Evolutionary conservation across 306 rosid species (phyloP).

Genomic region (Calophaca sinica): DNA sequence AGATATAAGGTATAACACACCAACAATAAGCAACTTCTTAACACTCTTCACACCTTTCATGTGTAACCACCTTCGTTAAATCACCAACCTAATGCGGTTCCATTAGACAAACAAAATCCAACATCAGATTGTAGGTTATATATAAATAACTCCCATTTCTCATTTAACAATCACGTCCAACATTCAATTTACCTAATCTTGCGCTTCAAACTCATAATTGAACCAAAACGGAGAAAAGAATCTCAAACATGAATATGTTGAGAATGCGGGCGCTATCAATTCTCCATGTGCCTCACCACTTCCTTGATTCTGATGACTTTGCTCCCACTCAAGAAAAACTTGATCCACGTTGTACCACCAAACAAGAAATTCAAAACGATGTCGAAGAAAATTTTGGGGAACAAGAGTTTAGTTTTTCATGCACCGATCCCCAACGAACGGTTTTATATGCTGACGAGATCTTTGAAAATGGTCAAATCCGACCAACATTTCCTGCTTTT

Average conservation of each 20-base stretch:
- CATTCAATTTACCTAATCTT: not conserved
- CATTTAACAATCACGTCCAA: not conserved
- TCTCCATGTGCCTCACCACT: not conserved
- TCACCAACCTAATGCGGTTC: no score
- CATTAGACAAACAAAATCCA: not conserved
- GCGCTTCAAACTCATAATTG: not conserved
- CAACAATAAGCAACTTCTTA: no score
- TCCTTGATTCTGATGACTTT: not conserved
- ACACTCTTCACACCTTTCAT: not conserved
- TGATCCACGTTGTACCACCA: not conserved
- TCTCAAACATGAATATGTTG: not conserved
- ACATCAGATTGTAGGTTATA: not conserved
- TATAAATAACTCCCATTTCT: not conserved
- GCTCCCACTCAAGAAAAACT: not conserved
- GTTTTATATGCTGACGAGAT: conserved; percentile 53
- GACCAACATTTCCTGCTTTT: conserved; percentile 54
- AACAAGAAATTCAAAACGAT: not conserved
- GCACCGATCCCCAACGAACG: conserved; percentile 53
- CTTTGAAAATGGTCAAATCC: conserved; percentile 62
- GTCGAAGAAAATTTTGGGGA: not conserved
- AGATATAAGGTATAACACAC: no score
- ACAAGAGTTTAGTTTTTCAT: conserved; percentile 62
- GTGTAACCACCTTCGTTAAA: no score
- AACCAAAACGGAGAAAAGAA: not conserved
- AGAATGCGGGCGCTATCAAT: not conserved